phyloP scores from a whole-genome alignment of 169 alveolate species.

The Blepharisma undulans region DNA sequence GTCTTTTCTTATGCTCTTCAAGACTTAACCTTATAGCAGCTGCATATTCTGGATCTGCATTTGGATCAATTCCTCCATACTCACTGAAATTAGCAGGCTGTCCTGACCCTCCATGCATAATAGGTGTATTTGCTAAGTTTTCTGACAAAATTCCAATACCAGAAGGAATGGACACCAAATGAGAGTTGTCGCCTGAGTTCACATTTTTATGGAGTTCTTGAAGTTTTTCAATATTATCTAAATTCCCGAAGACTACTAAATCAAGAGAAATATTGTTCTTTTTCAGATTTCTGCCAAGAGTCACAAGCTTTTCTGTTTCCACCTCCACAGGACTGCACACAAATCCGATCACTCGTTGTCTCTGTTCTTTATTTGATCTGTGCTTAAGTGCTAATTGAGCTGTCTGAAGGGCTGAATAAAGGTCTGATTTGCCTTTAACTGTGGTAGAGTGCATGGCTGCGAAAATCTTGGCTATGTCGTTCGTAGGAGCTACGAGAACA shows the following conservation, averaged over 20 bases:
- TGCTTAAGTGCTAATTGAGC: slow-evolving; percentile 97
- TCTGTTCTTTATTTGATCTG: slow-evolving; percentile 93
- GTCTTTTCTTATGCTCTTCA: slow-evolving; percentile 49
- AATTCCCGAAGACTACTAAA: slow-evolving; percentile 88
- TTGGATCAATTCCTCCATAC: slow-evolving; percentile 89
- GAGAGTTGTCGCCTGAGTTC: slow-evolving; percentile 80
- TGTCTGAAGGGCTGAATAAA: slow-evolving; percentile 89
- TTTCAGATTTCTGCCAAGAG: slow-evolving; percentile 91
- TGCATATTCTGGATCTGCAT: slow-evolving; percentile 90
- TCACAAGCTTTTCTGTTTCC: slow-evolving; percentile 77
- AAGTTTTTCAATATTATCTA: slow-evolving; percentile 77
- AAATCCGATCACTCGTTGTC: slow-evolving; percentile 94
- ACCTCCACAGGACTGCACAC: slow-evolving; percentile 94
- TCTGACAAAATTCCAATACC: slow-evolving; percentile 8
- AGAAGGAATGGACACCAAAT: slow-evolving; percentile 64
- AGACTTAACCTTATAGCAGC: slow-evolving; percentile 66
- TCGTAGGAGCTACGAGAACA: slow-evolving; percentile 91
- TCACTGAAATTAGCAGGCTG: slow-evolving; percentile 54
- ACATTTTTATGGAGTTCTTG: slow-evolving; percentile 82
- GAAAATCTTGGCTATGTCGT: slow-evolving; percentile 89
- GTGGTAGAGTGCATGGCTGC: slow-evolving; percentile 81
- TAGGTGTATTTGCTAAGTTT: slow-evolving; percentile 15
- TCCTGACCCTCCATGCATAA: slow-evolving; percentile 32
- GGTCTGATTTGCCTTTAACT: slow-evolving; percentile 89
- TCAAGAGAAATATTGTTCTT: slow-evolving; percentile 94